phyloP scores from a whole-genome alignment of 768 basidiomycete species.

The Naganishia randhawae region DNA sequence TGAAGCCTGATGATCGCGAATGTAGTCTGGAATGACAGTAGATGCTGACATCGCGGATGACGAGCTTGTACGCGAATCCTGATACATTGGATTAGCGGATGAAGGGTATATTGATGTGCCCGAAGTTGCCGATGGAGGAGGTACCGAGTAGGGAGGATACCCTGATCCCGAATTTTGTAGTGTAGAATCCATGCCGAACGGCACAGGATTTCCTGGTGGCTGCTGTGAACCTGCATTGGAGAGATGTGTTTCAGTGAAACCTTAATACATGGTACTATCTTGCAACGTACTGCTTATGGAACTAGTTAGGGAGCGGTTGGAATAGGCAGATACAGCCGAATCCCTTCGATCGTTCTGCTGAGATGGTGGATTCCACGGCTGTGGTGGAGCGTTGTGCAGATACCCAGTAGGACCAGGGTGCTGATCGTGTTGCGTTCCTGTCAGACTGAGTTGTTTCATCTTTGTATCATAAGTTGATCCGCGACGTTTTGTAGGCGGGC shows the following conservation, averaged over 20 bases:
- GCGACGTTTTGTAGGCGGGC: conserved; percentile 67
- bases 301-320: conserved; percentile 57
- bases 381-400: not conserved
- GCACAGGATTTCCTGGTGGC: conserved; percentile 8
- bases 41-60: conserved; percentile 6
- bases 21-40: conserved; percentile 18
- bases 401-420: not conserved
- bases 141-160: conserved; percentile 18
- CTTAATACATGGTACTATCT: conserved; percentile 18
- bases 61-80: conserved; percentile 25
- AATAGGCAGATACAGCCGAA: conserved; percentile 66
- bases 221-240: not conserved
- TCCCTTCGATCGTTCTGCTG: conserved; percentile 65
- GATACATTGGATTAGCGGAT: conserved; percentile 11
- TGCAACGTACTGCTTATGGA: conserved; percentile 53
- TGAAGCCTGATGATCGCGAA: conserved; percentile 6
- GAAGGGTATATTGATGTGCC: not conserved
- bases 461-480: conserved; percentile 73
- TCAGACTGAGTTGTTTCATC: conserved; percentile 25
- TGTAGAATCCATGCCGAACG: conserved; percentile 17
- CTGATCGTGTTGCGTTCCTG: not conserved
- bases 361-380: conserved; percentile 14
- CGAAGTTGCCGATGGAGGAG: not conserved
- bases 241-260: conserved; percentile 11
- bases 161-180: not conserved